These are phyloP conservation scores for Nemania bipapillata DNA, from an alignment of 2,329 filamentous ascomycete species.

Conservation along the genomic window DNA sequence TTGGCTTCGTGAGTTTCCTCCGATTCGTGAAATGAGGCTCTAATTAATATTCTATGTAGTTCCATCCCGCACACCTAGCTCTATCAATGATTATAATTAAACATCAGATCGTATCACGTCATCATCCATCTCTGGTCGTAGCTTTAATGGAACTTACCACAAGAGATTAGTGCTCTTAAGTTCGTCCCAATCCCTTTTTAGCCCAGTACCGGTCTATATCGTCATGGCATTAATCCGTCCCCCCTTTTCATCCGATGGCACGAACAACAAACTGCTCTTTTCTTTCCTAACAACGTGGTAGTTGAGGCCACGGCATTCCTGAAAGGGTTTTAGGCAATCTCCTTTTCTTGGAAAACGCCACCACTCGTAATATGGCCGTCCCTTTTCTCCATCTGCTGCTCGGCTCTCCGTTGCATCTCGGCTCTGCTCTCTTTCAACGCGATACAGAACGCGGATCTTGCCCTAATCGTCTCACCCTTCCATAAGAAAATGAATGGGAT, in stretches of 20 bases:
- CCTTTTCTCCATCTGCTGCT: constrained; percentile 49
- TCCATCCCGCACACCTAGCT: neutral
- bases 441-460: constrained; percentile 70
- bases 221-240: neutral
- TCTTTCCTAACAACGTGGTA: neutral
- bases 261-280: neutral
- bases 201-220: neutral
- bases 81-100: neutral
- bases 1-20: neutral
- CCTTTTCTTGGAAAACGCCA: constrained; percentile 8
- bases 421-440: constrained; percentile 65
- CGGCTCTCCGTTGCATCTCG: constrained; percentile 56
- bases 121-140: neutral
- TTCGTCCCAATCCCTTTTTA: neutral
- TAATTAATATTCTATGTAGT: neutral
- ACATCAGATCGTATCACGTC: neutral
- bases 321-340: neutral
- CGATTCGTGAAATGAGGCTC: neutral
- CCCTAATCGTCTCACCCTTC: constrained; percentile 66
- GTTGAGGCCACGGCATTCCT: neutral
- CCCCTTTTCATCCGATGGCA: neutral
- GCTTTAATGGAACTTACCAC: neutral
- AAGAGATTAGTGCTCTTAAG: neutral
- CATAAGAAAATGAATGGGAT: constrained; percentile 66
- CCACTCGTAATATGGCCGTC: neutral